Evolutionary conservation across 352 stramenopile genomes (phyloP).

Genomic region (Aphanomyces euteiches): DNA sequence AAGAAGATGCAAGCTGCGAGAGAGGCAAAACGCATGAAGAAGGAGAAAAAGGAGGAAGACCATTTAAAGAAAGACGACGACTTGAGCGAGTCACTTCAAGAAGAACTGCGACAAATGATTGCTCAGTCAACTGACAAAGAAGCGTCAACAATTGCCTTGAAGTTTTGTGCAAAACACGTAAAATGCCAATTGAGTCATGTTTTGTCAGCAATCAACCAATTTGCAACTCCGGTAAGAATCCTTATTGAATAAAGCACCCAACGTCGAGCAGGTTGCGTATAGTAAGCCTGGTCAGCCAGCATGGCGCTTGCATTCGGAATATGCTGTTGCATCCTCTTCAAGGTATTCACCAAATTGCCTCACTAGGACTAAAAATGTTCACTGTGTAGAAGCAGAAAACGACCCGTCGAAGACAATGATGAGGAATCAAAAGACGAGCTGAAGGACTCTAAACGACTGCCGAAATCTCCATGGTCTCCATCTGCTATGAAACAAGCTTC

Average conservation of each 20-base stretch:
- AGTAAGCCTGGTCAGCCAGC: slow-evolving; percentile 17
- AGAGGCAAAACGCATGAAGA: slow-evolving; percentile 74
- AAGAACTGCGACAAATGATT: slow-evolving; percentile 61
- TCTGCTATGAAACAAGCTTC: slow-evolving; percentile 65
- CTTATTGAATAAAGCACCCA: not conserved
- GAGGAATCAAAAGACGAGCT: slow-evolving; percentile 45
- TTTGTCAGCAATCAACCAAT: slow-evolving; percentile 67
- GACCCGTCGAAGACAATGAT: slow-evolving; percentile 38
- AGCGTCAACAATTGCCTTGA: slow-evolving; percentile 59
- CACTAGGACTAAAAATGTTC: not conserved
- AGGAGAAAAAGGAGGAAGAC: slow-evolving; percentile 56
- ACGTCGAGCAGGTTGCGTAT: slow-evolving; percentile 1
- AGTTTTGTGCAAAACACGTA: slow-evolving; percentile 56
- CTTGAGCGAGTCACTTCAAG: slow-evolving; percentile 50
- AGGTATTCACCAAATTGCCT: not conserved
- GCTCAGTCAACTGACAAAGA: slow-evolving; percentile 51
- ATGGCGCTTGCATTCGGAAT: slow-evolving; percentile 25
- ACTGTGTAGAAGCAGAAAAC: slow-evolving; percentile 31
- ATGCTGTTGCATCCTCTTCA: slow-evolving; percentile 1
- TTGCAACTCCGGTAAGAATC: slow-evolving; percentile 43
- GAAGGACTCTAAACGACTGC: slow-evolving; percentile 37
- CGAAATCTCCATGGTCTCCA: slow-evolving; percentile 60
- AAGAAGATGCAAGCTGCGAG: slow-evolving; percentile 81
- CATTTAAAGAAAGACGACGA: slow-evolving; percentile 44
- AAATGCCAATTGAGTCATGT: slow-evolving; percentile 43